Conservation (phyloP, 192 early-diverging fungal genomes). For the Coemansia sp. region DNA sequence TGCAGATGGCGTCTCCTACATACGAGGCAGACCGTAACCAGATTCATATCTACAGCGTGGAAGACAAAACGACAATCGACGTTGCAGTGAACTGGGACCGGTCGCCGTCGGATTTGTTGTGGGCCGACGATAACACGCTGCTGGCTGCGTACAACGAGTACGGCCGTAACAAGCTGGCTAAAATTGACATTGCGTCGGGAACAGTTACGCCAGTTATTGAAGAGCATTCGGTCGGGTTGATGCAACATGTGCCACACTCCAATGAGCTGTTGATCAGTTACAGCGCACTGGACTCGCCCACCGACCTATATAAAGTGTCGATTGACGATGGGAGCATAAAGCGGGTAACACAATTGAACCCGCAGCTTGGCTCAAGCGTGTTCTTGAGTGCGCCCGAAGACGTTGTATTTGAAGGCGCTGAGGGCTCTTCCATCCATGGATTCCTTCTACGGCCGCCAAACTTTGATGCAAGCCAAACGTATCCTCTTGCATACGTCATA, state of each 20-base stretch:
- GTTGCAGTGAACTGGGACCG: conserved; percentile 65
- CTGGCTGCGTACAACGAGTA: conserved; percentile 67
- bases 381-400: conserved; percentile 61
- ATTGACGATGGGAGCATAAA: conserved; percentile 29
- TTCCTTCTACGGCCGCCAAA: conserved; percentile 45
- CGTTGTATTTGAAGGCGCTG: conserved; percentile 65
- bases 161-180: conserved; percentile 65
- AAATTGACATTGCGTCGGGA: conserved; percentile 57
- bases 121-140: conserved; percentile 56
- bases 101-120: conserved; percentile 58
- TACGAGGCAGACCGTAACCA: conserved; percentile 81
- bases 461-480: conserved; percentile 58
- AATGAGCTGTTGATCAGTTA: conserved; percentile 53
- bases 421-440: conserved; percentile 49
- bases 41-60: conserved; percentile 59
- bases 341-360: conserved; percentile 51
- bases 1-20: conserved; percentile 70
- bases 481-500: conserved; percentile 79
- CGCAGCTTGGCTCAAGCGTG: conserved; percentile 31
- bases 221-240: conserved; percentile 51
- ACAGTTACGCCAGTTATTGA: conserved; percentile 49
- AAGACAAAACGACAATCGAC: conserved; percentile 29
- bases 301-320: conserved; percentile 52
- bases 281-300: conserved; percentile 58
- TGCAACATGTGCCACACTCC: conserved; percentile 44